Percentiles rank a stretch among this genome's conserved stretches.
Conservation (phyloP, 371 early-diverging fungal species). For the Ordospora colligata region DNA sequence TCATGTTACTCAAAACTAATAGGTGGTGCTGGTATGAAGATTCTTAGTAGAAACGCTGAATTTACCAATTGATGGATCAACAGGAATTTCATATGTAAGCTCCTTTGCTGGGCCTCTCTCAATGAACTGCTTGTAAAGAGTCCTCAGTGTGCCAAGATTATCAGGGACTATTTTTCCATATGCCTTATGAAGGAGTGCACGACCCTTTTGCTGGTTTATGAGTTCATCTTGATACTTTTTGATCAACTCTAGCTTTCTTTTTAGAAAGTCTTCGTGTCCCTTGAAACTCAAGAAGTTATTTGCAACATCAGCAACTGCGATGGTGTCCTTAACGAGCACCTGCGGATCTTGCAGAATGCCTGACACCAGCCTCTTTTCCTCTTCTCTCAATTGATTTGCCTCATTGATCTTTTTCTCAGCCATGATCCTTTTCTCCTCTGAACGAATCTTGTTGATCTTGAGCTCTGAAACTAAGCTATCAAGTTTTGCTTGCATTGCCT, state of each 20-base stretch:
- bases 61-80: slow-evolving; percentile 2
- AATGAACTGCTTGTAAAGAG: neutral
- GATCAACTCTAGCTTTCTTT: neutral
- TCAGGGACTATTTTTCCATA: neutral
- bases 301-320: neutral
- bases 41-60: neutral
- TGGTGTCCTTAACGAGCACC: neutral
- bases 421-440: neutral
- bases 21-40: neutral
- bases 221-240: neutral
- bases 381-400: neutral
- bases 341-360: neutral
- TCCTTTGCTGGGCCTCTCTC: neutral
- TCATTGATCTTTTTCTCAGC: neutral
- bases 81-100: neutral
- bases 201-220: neutral
- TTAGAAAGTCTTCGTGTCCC: neutral
- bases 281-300: neutral
- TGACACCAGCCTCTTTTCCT: neutral
- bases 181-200: neutral
- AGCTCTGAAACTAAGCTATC: neutral
- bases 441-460: neutral
- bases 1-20: too few relatives aligned
- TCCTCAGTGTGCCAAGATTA: neutral
- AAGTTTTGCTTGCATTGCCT: neutral